A percentile compares a stretch with the other conserved stretches of the same genome.
These are phyloP conservation scores for Cryoendolithus antarcticus DNA, from an alignment of 2,329 filamentous ascomycete genomes.

Conservation along the genomic window DNA sequence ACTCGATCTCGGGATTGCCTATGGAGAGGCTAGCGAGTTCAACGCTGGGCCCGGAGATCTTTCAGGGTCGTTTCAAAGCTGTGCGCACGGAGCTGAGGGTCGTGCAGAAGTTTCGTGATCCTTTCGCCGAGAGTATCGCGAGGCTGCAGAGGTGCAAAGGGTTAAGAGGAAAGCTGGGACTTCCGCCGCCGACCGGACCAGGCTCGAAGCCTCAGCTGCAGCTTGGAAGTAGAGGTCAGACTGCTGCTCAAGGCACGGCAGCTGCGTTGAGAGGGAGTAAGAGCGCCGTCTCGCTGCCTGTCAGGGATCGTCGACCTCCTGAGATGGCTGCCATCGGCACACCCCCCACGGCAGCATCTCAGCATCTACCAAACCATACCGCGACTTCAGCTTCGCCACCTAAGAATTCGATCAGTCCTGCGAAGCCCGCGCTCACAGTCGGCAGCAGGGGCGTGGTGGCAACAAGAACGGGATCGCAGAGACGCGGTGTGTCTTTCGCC, in stretches of 20 bases:
- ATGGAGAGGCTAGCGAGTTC: conserved; percentile 1
- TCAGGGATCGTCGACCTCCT: background rate
- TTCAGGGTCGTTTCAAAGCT: conserved; percentile 23
- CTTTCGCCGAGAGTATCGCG: conserved; percentile 18
- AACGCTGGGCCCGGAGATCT: conserved; percentile 20
- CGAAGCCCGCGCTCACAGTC: too few species aligned
- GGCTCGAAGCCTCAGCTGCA: conserved; percentile 7
- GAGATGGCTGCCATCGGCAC: too few species aligned
- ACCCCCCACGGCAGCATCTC: too few species aligned
- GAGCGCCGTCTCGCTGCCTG: conserved; percentile 12
- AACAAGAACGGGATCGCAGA: too few species aligned
- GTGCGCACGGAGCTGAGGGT: conserved; percentile 22
- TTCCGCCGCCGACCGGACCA: background rate
- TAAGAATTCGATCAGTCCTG: too few species aligned
- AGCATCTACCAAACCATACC: too few species aligned
- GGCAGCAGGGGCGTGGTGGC: too few species aligned
- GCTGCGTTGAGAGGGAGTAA: conserved; percentile 11
- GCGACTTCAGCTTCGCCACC: too few species aligned
- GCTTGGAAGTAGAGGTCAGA: conserved; percentile 4
- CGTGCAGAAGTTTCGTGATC: conserved; percentile 23
- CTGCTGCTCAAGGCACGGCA: background rate
- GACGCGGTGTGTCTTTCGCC: too few species aligned
- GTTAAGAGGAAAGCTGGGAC: conserved; percentile 5
- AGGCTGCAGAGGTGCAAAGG: conserved; percentile 13
- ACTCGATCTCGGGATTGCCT: conserved; percentile 4